Evolutionary conservation across 179 eudicot species (phyloP), one percentile per base, ranked within the genome.

Genomic region (Gypsophila paniculata): DNA sequence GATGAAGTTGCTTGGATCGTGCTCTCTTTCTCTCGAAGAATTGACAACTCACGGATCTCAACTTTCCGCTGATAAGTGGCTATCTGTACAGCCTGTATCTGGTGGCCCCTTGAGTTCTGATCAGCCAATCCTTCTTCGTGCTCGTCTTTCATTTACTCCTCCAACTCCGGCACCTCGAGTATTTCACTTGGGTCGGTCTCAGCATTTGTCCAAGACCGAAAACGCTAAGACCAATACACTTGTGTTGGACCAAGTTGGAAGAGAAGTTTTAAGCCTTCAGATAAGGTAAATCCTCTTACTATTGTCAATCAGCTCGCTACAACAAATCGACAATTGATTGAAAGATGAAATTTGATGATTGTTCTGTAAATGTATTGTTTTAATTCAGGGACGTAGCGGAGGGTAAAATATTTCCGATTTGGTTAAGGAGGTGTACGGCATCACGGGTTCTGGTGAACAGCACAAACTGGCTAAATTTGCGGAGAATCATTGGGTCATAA

Each of bases 201-300:
- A 63, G 38, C 73, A 82, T 32, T 71, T 75, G 77, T 79, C 68
- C 14, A 84, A 67, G 75, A 74, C 76, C 68, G 89, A 77, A 57
- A 78, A 78, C 36, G 67, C 80, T 54, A 89, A 84, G 78, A 82
- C 76, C 59, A 78, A 81, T 86, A 85, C 97, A 58, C 70, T 62
- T 52, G 73, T 94, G 21, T 64, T 73, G 65, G 96, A 94, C 76
- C 92, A 81, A 71, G 81, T 46, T 77, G 91, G 96, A 64, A 79
- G 85, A 66, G 86, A 82, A 82, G 80, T 87, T 69, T 76, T 91
- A 72, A 85, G 80, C 79, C 92, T 94, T 48, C 86, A 90, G 64
- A 84, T 91, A 88, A 89, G 68, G 68, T 63, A 17, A 63, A 63
- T 36, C 44, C 17, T 61, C 46, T 29, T 29, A 29, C 1, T 29